A percentile compares a stretch with the other conserved stretches of the same genome.
Evolutionary conservation across 768 basidiomycete genomes (phyloP).

Genomic region (Podaxis sp.): DNA sequence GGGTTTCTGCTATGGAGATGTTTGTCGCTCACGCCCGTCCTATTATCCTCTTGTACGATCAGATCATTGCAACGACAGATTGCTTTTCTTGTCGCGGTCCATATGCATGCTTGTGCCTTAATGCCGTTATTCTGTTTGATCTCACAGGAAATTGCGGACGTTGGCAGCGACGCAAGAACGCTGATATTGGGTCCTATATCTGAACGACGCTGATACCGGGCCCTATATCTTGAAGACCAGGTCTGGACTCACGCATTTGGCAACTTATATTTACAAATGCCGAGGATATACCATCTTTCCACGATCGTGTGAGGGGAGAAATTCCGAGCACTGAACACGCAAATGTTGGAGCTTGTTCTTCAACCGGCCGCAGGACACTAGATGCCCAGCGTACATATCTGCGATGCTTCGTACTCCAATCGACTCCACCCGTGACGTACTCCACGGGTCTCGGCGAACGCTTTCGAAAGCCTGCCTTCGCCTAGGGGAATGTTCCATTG

Average conservation of each 20-base stretch:
- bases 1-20: not conserved
- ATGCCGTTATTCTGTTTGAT: not conserved
- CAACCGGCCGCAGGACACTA: not conserved
- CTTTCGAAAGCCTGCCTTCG: not conserved
- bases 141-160: not conserved
- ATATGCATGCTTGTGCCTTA: not conserved
- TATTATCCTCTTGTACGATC: not conserved
- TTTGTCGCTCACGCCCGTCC: not conserved
- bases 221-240: not conserved
- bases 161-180: not conserved
- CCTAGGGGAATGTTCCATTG: not conserved
- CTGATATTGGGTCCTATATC: conserved; percentile 1
- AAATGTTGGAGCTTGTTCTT: not conserved
- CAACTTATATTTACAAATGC: not conserved
- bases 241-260: not conserved
- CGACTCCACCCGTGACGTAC: not conserved
- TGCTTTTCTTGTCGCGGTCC: not conserved
- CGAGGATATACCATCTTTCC: not conserved
- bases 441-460: not conserved
- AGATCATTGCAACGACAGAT: not conserved
- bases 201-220: not conserved
- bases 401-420: not conserved
- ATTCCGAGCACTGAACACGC: not conserved
- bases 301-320: not conserved
- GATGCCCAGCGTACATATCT: not conserved